These are phyloP conservation scores for Schizophyllum commune DNA, from an alignment of 1,284 basidiomycete species.

Conservation along the genomic window DNA sequence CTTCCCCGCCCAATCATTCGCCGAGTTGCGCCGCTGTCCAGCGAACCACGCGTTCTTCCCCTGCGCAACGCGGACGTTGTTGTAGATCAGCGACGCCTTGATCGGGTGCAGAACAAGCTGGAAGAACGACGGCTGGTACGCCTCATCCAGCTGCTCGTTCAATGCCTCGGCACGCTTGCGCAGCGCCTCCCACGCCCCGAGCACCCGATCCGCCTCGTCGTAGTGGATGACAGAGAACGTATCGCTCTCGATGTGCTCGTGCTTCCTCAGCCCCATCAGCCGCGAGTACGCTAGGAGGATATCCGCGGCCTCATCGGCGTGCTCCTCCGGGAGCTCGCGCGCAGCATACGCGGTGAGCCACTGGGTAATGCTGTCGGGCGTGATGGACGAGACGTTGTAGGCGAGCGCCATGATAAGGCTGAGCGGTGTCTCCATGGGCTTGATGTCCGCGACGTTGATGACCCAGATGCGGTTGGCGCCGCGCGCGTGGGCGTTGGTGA, in stretches of 20 bases:
- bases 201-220: constrained; percentile 54
- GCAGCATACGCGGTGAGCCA: constrained; percentile 55
- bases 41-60: constrained; percentile 56
- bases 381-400: constrained; percentile 51
- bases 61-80: constrained; percentile 47
- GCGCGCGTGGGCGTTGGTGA: constrained; percentile 51
- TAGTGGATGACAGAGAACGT: constrained; percentile 60
- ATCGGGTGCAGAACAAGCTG: constrained; percentile 61
- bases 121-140: constrained; percentile 53
- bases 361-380: constrained; percentile 46
- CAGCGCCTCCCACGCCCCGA: constrained; percentile 41
- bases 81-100: constrained; percentile 48
- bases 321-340: constrained; percentile 35
- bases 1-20: constrained; percentile 47
- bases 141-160: constrained; percentile 41
- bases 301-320: constrained; percentile 33
- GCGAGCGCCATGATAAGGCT: constrained; percentile 21
- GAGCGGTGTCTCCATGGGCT: constrained; percentile 37
- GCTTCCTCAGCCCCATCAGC: constrained; percentile 57
- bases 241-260: constrained; percentile 55
- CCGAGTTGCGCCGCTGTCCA: constrained; percentile 54
- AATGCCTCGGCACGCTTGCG: constrained; percentile 43
- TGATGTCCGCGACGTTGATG: constrained; percentile 63
- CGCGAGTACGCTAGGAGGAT: constrained; percentile 54
- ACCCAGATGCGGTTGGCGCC: constrained; percentile 54